Evolutionary conservation across 768 basidiomycete genomes (phyloP).

Genomic region (Lactarius deliciosus): DNA sequence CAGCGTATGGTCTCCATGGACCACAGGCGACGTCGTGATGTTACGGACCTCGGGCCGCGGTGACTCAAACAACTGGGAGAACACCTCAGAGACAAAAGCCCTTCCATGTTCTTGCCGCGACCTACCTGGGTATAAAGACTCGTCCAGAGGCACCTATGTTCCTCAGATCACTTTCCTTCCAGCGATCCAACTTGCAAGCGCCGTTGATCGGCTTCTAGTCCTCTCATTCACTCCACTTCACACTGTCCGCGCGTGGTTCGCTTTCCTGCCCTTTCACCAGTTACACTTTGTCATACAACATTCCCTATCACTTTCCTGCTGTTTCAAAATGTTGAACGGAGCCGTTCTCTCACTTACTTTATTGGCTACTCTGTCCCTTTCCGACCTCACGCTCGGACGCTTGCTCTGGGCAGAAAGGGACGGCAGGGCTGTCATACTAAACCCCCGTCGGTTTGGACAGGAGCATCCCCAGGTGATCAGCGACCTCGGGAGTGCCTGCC

Average conservation of each 20-base stretch:
- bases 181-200: slow-evolving; percentile 33
- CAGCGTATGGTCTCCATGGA: not conserved
- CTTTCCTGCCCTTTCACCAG: slow-evolving; percentile 31
- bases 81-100: not conserved
- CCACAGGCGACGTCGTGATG: not conserved
- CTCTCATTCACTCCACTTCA: slow-evolving; percentile 36
- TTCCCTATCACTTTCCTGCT: slow-evolving; percentile 2
- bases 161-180: slow-evolving; percentile 28
- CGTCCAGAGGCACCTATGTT: slow-evolving; percentile 5
- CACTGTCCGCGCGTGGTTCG: slow-evolving; percentile 30
- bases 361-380: slow-evolving; percentile 29
- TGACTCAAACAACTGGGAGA: not conserved
- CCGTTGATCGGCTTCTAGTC: slow-evolving; percentile 45
- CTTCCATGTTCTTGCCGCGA: not conserved
- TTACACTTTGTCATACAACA: slow-evolving; percentile 27
- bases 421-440: slow-evolving; percentile 44
- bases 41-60: not conserved
- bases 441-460: slow-evolving; percentile 55
- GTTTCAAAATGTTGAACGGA: slow-evolving; percentile 20
- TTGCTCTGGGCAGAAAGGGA: slow-evolving; percentile 50
- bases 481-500: slow-evolving; percentile 48
- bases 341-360: slow-evolving; percentile 28
- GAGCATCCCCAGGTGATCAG: slow-evolving; percentile 49
- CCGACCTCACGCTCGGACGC: slow-evolving; percentile 38
- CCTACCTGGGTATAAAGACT: slow-evolving; percentile 9